These are phyloP conservation scores for Paraconiothyrium brasiliense DNA, from an alignment of 2,329 filamentous ascomycete species.

Conservation along the genomic window DNA sequence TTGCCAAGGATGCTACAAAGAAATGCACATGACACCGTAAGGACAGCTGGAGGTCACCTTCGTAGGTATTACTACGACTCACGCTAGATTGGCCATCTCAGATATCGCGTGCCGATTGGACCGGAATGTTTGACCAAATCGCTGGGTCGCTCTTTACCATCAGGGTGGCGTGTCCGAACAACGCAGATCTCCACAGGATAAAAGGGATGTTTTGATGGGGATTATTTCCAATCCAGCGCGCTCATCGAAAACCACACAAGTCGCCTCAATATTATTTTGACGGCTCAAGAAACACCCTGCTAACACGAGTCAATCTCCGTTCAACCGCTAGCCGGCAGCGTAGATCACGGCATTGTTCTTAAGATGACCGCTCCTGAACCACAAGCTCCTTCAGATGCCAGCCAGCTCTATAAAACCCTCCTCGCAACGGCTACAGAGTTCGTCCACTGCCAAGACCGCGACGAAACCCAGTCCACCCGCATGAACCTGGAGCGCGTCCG, in stretches of 20 bases:
- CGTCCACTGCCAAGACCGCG: conserved; percentile 24
- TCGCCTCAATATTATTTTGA: too few relatives aligned
- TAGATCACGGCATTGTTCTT: neutral
- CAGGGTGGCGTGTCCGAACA: too few relatives aligned
- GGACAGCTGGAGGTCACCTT: neutral
- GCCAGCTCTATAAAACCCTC: conserved; percentile 24
- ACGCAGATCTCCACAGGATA: too few relatives aligned
- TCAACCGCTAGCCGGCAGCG: neutral
- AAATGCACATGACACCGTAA: neutral
- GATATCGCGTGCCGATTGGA: neutral
- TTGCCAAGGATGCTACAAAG: neutral
- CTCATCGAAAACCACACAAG: too few relatives aligned
- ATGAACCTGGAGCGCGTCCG: conserved; percentile 30
- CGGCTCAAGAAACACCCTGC: too few relatives aligned
- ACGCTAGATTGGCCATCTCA: neutral
- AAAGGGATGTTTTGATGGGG: too few relatives aligned
- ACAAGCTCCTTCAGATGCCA: conserved; percentile 10
- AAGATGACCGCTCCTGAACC: conserved; percentile 9
- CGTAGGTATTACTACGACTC: neutral
- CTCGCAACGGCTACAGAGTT: conserved; percentile 28
- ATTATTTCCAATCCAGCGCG: too few relatives aligned
- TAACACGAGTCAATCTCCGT: neutral
- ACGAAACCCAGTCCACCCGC: conserved; percentile 10
- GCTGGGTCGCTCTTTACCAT: neutral
- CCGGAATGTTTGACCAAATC: neutral